Percentiles rank a stretch among this genome's conserved stretches.
Conservation (phyloP, 2,329 filamentous ascomycete species). For the Magnaporthiopsis incrustans region DNA sequence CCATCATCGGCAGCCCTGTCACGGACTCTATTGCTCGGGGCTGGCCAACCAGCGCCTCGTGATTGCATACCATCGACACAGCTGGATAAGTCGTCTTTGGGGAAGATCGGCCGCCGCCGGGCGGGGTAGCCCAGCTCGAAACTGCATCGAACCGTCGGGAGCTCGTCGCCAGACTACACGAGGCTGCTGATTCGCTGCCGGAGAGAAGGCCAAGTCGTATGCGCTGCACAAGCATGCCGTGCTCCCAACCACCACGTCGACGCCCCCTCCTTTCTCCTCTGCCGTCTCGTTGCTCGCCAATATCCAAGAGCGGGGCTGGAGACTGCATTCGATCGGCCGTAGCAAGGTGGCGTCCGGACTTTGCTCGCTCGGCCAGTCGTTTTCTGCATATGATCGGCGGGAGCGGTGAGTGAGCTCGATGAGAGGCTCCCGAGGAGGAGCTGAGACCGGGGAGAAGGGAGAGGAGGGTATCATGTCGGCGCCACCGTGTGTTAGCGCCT, state of each 20-base stretch:
- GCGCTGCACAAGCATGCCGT: background rate
- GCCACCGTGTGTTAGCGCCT: background rate
- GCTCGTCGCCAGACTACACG: too few species aligned
- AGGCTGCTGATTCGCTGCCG: too few species aligned
- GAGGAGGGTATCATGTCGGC: background rate
- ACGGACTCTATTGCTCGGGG: background rate
- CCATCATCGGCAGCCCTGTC: too few species aligned
- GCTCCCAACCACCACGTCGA: background rate
- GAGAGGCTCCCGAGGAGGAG: background rate
- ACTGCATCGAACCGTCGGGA: background rate
- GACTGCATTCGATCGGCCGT: too few species aligned
- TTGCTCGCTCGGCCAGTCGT: too few species aligned
- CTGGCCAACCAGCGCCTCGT: background rate
- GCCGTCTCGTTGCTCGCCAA: too few species aligned
- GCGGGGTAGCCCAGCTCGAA: background rate
- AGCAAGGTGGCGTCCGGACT: too few species aligned
- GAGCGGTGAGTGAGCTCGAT: too few species aligned
- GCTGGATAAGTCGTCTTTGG: background rate
- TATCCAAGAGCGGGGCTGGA: too few species aligned
- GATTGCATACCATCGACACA: background rate
- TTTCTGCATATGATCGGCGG: too few species aligned
- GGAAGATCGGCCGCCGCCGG: background rate
- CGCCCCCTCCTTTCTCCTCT: too few species aligned
- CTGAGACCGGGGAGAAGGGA: too few species aligned
- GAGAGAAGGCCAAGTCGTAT: background rate